Percentiles rank a stretch among this genome's conserved stretches.
phyloP scores from a whole-genome alignment of 1,284 basidiomycete species.

The Coniferiporia weirii region DNA sequence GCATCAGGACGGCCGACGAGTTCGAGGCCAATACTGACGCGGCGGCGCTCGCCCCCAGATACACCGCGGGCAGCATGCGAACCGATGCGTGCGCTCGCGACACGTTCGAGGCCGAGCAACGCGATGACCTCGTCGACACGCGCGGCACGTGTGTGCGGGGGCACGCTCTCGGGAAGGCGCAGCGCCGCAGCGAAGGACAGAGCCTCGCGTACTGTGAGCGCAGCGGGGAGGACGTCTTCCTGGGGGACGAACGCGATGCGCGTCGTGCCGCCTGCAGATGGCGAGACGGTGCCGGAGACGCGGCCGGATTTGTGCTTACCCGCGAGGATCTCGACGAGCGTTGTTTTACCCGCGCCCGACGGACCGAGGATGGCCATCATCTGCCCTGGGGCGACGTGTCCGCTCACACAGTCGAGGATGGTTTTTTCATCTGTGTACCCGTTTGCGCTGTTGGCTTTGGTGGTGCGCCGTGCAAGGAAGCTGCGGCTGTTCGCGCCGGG shows the following conservation, averaged over 20 bases:
- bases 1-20: constrained; percentile 78
- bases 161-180: constrained; percentile 76
- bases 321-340: constrained; percentile 79
- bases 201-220: constrained; percentile 79
- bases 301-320: constrained; percentile 70
- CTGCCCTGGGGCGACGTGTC: constrained; percentile 66
- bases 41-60: constrained; percentile 80
- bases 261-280: constrained; percentile 27
- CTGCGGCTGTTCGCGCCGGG: constrained; percentile 26
- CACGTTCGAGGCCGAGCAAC: constrained; percentile 67
- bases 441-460: neutral
- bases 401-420: constrained; percentile 68
- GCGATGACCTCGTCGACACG: constrained; percentile 66
- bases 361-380: constrained; percentile 88
- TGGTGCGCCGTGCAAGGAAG: constrained; percentile 2
- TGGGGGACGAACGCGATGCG: constrained; percentile 84
- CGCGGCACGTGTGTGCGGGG: constrained; percentile 58
- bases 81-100: constrained; percentile 76
- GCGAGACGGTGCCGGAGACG: constrained; percentile 47
- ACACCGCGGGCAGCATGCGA: constrained; percentile 76
- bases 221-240: constrained; percentile 74
- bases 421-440: constrained; percentile 48
- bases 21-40: constrained; percentile 81
- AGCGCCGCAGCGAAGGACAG: constrained; percentile 80
- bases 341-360: constrained; percentile 84